Conservation (phyloP, 2,329 filamentous ascomycete species). For the Ciborinia camelliae region DNA sequence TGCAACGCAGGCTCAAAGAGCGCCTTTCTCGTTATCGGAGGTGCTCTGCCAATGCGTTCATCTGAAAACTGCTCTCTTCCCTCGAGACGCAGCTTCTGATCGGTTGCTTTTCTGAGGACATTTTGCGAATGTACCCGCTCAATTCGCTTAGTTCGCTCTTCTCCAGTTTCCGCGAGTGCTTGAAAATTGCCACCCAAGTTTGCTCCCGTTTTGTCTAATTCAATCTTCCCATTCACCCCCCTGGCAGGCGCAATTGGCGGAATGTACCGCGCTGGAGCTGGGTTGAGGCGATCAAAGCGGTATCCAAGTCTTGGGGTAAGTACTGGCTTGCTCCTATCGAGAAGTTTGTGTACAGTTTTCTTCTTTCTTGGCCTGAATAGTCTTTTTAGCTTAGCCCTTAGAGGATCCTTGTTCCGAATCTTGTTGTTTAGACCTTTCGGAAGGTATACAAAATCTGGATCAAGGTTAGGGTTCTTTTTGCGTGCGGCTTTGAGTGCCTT, state of each 20-base stretch:
- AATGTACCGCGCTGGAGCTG: not conserved
- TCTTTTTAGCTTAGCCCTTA: not conserved
- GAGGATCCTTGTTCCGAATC: not conserved
- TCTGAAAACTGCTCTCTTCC: constrained; percentile 7
- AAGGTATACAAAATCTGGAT: not conserved
- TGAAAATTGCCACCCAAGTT: not conserved
- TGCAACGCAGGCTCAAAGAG: not conserved
- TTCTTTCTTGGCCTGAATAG: not conserved
- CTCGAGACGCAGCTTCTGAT: not conserved
- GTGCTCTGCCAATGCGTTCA: constrained; percentile 10
- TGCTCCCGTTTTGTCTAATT: not conserved
- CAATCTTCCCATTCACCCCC: not conserved
- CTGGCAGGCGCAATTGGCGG: constrained; percentile 1
- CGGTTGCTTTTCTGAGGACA: not conserved
- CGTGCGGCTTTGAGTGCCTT: not conserved
- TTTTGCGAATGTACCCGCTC: not conserved
- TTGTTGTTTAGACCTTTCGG: constrained; percentile 13
- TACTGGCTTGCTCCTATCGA: not conserved
- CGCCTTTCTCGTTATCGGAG: not conserved
- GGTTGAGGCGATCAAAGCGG: not conserved
- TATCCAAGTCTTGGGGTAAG: not conserved
- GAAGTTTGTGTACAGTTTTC: not conserved
- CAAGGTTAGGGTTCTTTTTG: not conserved
- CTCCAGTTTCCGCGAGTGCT: not conserved
- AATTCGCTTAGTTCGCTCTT: not conserved